A percentile compares a stretch with the other conserved stretches of the same genome.
Evolutionary conservation across 2,329 filamentous ascomycete genomes (phyloP).

Genomic region (Penicillium sp.): DNA sequence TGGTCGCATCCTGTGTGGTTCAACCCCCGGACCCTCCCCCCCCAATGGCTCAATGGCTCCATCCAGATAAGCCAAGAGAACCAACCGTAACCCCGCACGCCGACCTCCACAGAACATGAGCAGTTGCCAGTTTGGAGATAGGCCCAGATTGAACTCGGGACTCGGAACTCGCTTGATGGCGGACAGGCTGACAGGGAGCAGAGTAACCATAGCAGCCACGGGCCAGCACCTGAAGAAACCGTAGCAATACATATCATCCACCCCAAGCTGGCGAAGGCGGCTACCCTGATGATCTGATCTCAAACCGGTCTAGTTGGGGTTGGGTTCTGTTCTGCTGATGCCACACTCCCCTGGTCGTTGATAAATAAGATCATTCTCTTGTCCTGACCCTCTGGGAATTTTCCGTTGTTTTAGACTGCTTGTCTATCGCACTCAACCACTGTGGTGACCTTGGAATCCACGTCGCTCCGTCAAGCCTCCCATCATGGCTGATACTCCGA

Average conservation of each 20-base stretch:
- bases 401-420: neutral
- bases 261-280: neutral
- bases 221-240: neutral
- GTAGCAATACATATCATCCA: neutral
- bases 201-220: neutral
- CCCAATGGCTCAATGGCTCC: too few relatives aligned
- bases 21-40: too few relatives aligned
- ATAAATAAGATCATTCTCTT: neutral
- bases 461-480: neutral
- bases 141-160: too few relatives aligned
- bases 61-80: neutral
- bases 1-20: too few relatives aligned
- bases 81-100: neutral
- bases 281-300: neutral
- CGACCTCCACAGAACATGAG: neutral
- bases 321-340: neutral
- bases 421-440: neutral
- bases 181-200: neutral
- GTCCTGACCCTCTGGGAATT: neutral
- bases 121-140: neutral
- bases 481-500: conserved; percentile 1
- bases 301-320: neutral
- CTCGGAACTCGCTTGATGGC: too few relatives aligned
- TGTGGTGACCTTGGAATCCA: neutral
- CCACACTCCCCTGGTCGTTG: neutral